A percentile compares a stretch with the other conserved stretches of the same genome.
phyloP scores from a whole-genome alignment of 208 protist genomes.

The Wallacemonas sp. region DNA sequence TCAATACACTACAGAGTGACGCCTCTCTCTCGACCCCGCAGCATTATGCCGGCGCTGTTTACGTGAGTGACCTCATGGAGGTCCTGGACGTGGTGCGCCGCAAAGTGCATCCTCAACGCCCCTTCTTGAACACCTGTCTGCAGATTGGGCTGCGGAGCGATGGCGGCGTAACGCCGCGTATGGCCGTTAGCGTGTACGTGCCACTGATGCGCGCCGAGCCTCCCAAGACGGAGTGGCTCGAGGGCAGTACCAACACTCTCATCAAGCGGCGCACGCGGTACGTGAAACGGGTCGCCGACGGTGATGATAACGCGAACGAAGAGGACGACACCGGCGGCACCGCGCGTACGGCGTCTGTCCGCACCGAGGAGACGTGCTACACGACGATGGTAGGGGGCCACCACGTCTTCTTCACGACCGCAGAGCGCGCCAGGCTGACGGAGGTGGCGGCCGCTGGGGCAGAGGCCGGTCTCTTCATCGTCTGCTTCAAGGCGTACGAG shows the following conservation, averaged over 20 bases:
- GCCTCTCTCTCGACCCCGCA: background rate
- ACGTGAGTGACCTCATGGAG: slow-evolving; percentile 15
- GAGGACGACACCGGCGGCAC: background rate
- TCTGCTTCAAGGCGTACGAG: slow-evolving; percentile 65
- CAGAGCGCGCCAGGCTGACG: slow-evolving; percentile 37
- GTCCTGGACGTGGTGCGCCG: slow-evolving; percentile 33
- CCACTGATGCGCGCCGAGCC: slow-evolving; percentile 35
- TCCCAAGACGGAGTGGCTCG: slow-evolving; percentile 31
- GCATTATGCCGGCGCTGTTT: slow-evolving; percentile 10
- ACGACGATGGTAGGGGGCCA: slow-evolving; percentile 23
- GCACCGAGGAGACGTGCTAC: slow-evolving; percentile 13
- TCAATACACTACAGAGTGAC: background rate
- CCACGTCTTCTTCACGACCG: slow-evolving; percentile 31
- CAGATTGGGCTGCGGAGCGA: slow-evolving; percentile 32
- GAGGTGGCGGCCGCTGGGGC: slow-evolving; percentile 28
- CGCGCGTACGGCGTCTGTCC: background rate
- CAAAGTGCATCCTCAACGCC: slow-evolving; percentile 47
- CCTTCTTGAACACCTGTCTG: slow-evolving; percentile 36
- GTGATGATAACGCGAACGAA: slow-evolving; percentile 5
- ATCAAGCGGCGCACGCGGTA: slow-evolving; percentile 37
- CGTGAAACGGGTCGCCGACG: slow-evolving; percentile 13
- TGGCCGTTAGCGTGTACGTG: slow-evolving; percentile 68
- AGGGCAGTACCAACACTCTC: slow-evolving; percentile 47
- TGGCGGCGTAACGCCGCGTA: slow-evolving; percentile 38
- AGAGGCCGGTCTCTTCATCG: slow-evolving; percentile 54